Percentiles rank a stretch among this genome's conserved stretches.
These are phyloP conservation scores for Lotmaria passim DNA, from an alignment of 208 protist species.

Conservation along the genomic window DNA sequence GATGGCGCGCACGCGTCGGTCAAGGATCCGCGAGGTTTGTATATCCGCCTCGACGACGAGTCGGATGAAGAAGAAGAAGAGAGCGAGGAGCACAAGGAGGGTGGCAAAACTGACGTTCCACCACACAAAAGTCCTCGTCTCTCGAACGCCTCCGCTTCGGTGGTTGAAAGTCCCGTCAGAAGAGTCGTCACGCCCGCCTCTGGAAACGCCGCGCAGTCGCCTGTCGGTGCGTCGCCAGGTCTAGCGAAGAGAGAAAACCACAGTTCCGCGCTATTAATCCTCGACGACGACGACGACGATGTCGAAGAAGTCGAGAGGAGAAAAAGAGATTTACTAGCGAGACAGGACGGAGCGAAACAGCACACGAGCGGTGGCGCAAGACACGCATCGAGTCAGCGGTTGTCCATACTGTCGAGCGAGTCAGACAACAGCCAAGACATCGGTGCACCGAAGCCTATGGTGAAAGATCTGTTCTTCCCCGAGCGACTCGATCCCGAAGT, in stretches of 20 bases:
- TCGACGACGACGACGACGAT: conserved; percentile 18
- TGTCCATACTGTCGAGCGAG: neutral
- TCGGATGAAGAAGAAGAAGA: conserved; percentile 25
- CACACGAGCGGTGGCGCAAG: neutral
- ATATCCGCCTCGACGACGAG: conserved; percentile 29
- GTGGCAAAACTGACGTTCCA: no score
- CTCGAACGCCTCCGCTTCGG: neutral
- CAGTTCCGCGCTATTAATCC: neutral
- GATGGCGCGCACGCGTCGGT: no score
- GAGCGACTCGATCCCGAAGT: conserved; percentile 31
- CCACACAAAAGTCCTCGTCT: no score
- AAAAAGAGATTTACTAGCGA: neutral
- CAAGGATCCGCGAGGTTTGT: neutral
- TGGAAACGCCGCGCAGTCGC: neutral
- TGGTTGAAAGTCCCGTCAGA: no score
- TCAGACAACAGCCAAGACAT: neutral
- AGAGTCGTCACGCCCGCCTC: neutral
- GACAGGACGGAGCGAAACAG: neutral
- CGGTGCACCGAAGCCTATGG: conserved; percentile 17
- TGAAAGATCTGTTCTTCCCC: conserved; percentile 32
- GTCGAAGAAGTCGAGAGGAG: conserved; percentile 1
- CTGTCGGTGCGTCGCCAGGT: neutral
- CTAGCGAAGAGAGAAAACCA: no score
- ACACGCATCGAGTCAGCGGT: neutral
- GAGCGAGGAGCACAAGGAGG: conserved; percentile 13